phyloP scores from a whole-genome alignment of 2,329 filamentous ascomycete genomes.

The Stemphylium vesicarium region DNA sequence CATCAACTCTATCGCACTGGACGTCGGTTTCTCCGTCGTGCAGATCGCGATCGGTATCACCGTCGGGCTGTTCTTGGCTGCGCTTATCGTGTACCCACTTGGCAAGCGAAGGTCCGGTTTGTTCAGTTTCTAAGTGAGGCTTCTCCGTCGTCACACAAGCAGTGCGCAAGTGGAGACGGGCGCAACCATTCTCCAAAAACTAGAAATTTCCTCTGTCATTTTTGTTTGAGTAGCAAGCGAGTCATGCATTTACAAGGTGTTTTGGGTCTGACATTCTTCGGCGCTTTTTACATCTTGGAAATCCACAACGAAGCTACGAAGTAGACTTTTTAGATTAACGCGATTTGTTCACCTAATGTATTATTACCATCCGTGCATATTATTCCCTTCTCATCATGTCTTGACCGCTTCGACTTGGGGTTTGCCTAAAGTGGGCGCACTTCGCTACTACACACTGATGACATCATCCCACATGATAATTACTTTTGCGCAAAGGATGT shows the following conservation, averaged over 20 bases:
- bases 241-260: conserved; percentile 12
- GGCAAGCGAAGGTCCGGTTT: conserved; percentile 55
- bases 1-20: conserved; percentile 55
- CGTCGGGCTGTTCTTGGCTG: conserved; percentile 57
- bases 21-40: conserved; percentile 56
- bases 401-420: background rate
- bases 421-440: background rate
- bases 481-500: background rate
- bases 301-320: conserved; percentile 4
- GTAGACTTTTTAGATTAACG: background rate
- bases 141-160: background rate
- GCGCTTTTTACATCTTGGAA: background rate
- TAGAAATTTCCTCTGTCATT: background rate
- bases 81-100: conserved; percentile 57
- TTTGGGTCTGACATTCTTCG: background rate
- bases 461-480: background rate
- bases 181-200: no score
- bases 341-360: background rate
- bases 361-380: background rate
- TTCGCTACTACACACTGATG: background rate
- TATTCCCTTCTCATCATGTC: background rate
- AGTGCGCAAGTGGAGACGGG: no score
- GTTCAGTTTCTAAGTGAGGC: conserved; percentile 39
- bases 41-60: conserved; percentile 61
- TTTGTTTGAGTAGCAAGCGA: conserved; percentile 7